phyloP scores from a whole-genome alignment of 1,139 yeast species.

The Nematodospora anomalae region DNA sequence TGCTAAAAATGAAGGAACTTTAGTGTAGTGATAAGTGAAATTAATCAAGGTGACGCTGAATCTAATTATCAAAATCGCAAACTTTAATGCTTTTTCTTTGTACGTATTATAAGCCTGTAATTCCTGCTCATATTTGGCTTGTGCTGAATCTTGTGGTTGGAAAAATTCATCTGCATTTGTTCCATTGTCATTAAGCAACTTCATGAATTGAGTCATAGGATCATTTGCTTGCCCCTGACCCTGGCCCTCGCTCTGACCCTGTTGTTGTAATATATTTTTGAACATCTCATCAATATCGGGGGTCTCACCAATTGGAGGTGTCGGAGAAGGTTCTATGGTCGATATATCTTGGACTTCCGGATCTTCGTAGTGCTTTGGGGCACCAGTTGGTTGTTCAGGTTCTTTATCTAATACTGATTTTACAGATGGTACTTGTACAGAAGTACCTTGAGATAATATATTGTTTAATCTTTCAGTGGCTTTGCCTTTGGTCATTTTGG shows the following conservation, averaged over 20 bases:
- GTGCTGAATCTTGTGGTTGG: slow-evolving; percentile 19
- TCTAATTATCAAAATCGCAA: slow-evolving; percentile 34
- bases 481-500: slow-evolving; percentile 61
- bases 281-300: slow-evolving; percentile 37
- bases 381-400: slow-evolving; percentile 6
- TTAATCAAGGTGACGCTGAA: slow-evolving; percentile 26
- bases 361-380: slow-evolving; percentile 26
- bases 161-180: slow-evolving; percentile 10
- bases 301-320: slow-evolving; percentile 13
- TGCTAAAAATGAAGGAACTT: slow-evolving; percentile 27
- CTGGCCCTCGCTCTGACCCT: slow-evolving; percentile 10
- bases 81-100: slow-evolving; percentile 34
- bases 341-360: slow-evolving; percentile 32
- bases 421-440: slow-evolving; percentile 32
- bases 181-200: slow-evolving; percentile 20
- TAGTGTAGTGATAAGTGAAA: slow-evolving; percentile 36
- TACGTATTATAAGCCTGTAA: slow-evolving; percentile 33
- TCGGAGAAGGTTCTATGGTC: slow-evolving; percentile 10
- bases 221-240: slow-evolving; percentile 17
- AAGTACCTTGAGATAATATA: slow-evolving; percentile 42
- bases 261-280: slow-evolving; percentile 25
- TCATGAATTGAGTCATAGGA: slow-evolving; percentile 38
- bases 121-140: slow-evolving; percentile 30
- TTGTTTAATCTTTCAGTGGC: slow-evolving; percentile 56
- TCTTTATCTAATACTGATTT: slow-evolving; percentile 39